These are phyloP conservation scores for Camellia lanceoleosa DNA, from an alignment of 148 eudicot genomes.

Conservation along the genomic window DNA sequence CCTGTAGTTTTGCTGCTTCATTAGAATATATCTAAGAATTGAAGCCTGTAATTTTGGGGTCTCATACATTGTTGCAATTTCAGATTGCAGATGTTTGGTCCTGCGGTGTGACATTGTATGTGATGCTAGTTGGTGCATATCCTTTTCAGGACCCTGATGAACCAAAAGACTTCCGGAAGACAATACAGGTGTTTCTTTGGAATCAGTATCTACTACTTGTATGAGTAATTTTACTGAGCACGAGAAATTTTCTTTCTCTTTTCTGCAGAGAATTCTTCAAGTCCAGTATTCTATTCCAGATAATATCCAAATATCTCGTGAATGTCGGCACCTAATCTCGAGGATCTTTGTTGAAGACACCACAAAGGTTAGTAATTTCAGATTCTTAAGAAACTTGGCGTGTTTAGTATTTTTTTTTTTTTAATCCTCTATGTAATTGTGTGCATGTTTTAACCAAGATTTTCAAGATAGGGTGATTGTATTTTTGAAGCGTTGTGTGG, in stretches of 20 bases:
- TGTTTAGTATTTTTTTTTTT: background rate
- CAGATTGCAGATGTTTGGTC: constrained; percentile 99
- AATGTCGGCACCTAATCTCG: constrained; percentile 83
- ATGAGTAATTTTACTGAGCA: background rate
- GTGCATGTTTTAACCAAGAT: background rate
- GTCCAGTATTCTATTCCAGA: constrained; percentile 86
- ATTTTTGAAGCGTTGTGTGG: background rate
- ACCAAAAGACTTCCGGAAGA: constrained; percentile 82
- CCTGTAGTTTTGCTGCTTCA: background rate
- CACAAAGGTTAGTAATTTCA: constrained; percentile 38
- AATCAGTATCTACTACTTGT: background rate
- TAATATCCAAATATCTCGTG: constrained; percentile 55
- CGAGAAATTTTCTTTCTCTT: background rate
- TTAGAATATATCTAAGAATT: background rate
- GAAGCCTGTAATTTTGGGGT: background rate
- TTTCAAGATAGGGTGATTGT: background rate
- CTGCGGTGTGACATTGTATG: constrained; percentile 91
- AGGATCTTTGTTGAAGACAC: constrained; percentile 90
- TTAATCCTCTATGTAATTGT: background rate
- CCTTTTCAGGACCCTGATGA: constrained; percentile 95
- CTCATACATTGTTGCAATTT: constrained; percentile 15
- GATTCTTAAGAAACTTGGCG: background rate
- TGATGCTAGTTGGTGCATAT: constrained; percentile 87
- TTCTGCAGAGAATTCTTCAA: constrained; percentile 67
- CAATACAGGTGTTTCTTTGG: constrained; percentile 49